Evolutionary conservation across 2,329 filamentous ascomycete genomes (phyloP), one percentile per base, ranked within the genome.

Genomic region (Zymoseptoria passerinii): DNA sequence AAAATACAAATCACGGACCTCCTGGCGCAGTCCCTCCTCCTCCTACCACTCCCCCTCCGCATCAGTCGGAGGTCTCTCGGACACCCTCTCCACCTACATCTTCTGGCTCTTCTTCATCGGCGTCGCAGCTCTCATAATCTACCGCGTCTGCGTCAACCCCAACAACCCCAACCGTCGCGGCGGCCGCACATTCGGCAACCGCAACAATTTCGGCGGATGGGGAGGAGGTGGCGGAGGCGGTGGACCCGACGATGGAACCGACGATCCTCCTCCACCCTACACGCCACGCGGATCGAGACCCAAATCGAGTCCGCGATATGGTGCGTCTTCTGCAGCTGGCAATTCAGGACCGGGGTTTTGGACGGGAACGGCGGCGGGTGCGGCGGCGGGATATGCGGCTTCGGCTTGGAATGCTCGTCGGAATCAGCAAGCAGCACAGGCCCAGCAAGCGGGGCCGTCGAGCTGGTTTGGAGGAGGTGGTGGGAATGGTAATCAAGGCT

Each of bases 341-440:
- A 63, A 52, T 28, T 51, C 58, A 18, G 40, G 48, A 53, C 87
- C 88, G 4, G 88, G 88, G 1, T 90, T 91, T 73, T 91, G 87
- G 87, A 81, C 77, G 18, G 88, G 87, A 50, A 86, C 84, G 4
- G 87, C 87, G 44, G 66, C 63, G 52, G 63, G 62, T 13, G 67
- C 65, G 49, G 67, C 65, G 50, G 67, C 65, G 9, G 57, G 62
- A 2, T 57, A 62, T 19, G 61, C 28, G 40, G 59, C 57, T 18
- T 59, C 65, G 35, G 60, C 57, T 48, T 61, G 63, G 54, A 65
- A 66, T 50, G 61, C 58, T 35, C 61, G 56, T 20, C 54, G 63
- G 27, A 58, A 66, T 50, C 23, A 52, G 8, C 50, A 52, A 23
- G 50, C 23, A 52, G 19, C 50, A 27, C 16, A 23, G 23, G 23